Conservation (phyloP, 129 eudicot genomes). For the Helianthus annuus region HanXRQr2.0-SUNRISE NC_035444.2:35433777-35434276, state of each 20-base stretch:
- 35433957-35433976: conserved; percentile 76
- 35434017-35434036: conserved; percentile 87
- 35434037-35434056: conserved; percentile 45
- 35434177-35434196: no score
- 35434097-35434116: no score
- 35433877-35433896: conserved; percentile 34
- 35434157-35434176: no score
- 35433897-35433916: conserved; percentile 56
- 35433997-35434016: conserved; percentile 80
- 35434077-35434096: no score
- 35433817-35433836: conserved; percentile 69
- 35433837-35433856: conserved; percentile 73
- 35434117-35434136: no score
- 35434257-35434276: no score
- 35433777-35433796: conserved; percentile 26
- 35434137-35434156: no score
- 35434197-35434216: no score
- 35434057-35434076: no score
- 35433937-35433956: conserved; percentile 57
- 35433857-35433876: conserved; percentile 39
- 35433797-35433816: conserved; percentile 42
- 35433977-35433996: conserved; percentile 73
- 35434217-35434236: no score
- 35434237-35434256: no score
- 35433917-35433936: conserved; percentile 62